Base-by-base conservation (phyloP, 306 rosid species). In the Corylus heterophylla region DNA sequence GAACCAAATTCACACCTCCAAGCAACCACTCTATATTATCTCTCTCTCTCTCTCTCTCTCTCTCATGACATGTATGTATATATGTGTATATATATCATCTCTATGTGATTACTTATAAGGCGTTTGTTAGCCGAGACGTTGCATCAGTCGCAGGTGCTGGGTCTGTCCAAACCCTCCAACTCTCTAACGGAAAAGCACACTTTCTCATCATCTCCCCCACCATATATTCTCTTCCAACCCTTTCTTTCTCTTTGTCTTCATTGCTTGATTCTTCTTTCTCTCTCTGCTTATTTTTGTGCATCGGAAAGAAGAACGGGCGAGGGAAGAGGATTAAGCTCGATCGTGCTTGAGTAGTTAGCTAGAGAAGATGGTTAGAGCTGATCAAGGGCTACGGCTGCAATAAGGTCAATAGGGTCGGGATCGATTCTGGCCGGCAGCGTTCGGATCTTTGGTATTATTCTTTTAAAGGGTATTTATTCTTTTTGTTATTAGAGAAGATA, bases 51-150 rank as follows among this genome's bases (percentile, higher is more conserved):
- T 52, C 42, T 54, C 54, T 69, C 74, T 64, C 76, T 66, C 77
- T 80, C 49, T 48, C 42, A 51, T 27, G 52, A 51, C 54, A 12
- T 44, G 27, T 75, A 69, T 79, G 10, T 49, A 7, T 76, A 55
- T 51, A 77, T 45, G 59, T 69, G 69, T 20, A 68, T 14, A 75
- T 59, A 42, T 14, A 59, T 9, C 35, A 45, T 56, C 7, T 11
- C 14, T 69, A 29, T 45, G 51, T 59, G 35, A 82, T 85, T 83
- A 84, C 78, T 83, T 83, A 61, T 42, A 17, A 74, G 81, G 76
- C 86, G 76, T 85, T 86, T 82, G 97, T 92, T 94, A 89, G 97
- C 90, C 96, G 83, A 90, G 86, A 94, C 90, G 98, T 94, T 85
- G 94, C 94, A 89, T 94, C 97, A 92, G 73, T 84, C 91, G 78